phyloP scores from a whole-genome alignment of 441 rosid genomes.

The Bocquillonia castaneifolia region DNA sequence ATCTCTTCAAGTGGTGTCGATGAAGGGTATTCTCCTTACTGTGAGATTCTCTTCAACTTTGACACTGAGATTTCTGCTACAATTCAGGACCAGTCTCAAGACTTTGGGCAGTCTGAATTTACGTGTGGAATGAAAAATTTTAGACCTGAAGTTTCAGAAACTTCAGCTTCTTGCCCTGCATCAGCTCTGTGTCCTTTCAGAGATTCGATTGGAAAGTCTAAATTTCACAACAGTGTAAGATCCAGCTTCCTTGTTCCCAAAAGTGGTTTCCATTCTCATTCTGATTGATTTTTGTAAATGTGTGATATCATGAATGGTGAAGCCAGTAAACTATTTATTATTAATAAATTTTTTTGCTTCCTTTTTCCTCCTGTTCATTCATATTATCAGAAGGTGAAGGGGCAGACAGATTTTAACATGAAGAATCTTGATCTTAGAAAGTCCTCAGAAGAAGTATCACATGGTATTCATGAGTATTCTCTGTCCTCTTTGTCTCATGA shows the following conservation, averaged over 20 bases:
- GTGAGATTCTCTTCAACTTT: slow-evolving; percentile 47
- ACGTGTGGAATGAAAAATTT: slow-evolving; percentile 24
- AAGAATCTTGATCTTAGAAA: slow-evolving; percentile 36
- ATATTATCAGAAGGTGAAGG: slow-evolving; percentile 38
- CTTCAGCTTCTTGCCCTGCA: slow-evolving; percentile 38
- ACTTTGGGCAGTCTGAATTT: slow-evolving; percentile 21
- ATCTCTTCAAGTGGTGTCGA: slow-evolving; percentile 29
- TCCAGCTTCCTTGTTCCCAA: neutral
- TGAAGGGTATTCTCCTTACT: slow-evolving; percentile 67
- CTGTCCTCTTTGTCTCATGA: slow-evolving; percentile 36
- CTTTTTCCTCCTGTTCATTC: slow-evolving; percentile 4
- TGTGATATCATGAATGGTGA: too few relatives aligned
- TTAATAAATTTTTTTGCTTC: neutral
- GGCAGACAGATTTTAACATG: slow-evolving; percentile 30
- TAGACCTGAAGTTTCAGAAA: slow-evolving; percentile 27
- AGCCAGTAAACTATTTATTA: neutral
- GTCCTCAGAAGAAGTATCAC: slow-evolving; percentile 39
- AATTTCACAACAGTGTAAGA: slow-evolving; percentile 50
- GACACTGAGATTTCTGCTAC: slow-evolving; percentile 23
- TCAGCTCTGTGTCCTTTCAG: slow-evolving; percentile 45
- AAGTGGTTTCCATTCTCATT: neutral
- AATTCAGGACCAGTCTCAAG: slow-evolving; percentile 24
- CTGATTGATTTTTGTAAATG: neutral
- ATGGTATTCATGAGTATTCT: slow-evolving; percentile 33
- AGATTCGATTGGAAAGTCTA: slow-evolving; percentile 37